Conservation (phyloP, 139 green algal species). For the Chlorella sp. region DNA sequence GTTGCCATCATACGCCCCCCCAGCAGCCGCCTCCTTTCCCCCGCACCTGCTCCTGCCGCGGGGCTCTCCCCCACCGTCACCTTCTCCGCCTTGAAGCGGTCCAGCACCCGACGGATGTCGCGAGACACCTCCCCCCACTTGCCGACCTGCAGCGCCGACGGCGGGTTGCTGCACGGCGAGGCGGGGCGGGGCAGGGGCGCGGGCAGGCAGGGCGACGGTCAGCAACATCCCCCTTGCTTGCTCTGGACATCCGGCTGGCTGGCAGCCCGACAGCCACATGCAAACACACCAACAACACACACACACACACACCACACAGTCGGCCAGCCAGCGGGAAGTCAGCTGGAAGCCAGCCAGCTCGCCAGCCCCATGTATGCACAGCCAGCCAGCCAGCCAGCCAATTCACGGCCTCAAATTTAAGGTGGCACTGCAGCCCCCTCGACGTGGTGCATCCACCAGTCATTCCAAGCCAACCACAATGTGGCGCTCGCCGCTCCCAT, state of each 20-base stretch:
- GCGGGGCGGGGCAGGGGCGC: neutral
- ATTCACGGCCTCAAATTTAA: too few relatives aligned
- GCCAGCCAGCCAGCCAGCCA: too few relatives aligned
- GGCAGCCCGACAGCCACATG: neutral
- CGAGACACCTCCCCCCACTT: slow-evolving; percentile 41
- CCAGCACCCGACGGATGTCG: slow-evolving; percentile 42
- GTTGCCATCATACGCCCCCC: neutral
- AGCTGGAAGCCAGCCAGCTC: too few relatives aligned
- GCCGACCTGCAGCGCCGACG: slow-evolving; percentile 16
- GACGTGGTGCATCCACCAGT: too few relatives aligned
- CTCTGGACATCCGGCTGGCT: neutral
- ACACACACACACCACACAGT: too few relatives aligned
- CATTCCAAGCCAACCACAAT: too few relatives aligned
- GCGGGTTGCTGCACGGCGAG: slow-evolving; percentile 21
- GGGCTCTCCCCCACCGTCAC: slow-evolving; percentile 37
- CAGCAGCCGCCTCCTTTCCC: neutral
- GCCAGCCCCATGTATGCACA: too few relatives aligned
- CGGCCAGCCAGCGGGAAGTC: too few relatives aligned
- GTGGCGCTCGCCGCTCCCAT: too few relatives aligned
- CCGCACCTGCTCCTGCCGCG: neutral
- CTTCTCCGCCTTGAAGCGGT: slow-evolving; percentile 40
- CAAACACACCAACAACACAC: too few relatives aligned
- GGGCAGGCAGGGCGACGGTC: neutral
- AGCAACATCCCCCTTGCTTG: neutral
- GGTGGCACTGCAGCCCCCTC: too few relatives aligned